Evolutionary conservation across 2,329 filamentous ascomycete species (phyloP).

Genomic region (Gnomoniopsis smithogilvyi): DNA sequence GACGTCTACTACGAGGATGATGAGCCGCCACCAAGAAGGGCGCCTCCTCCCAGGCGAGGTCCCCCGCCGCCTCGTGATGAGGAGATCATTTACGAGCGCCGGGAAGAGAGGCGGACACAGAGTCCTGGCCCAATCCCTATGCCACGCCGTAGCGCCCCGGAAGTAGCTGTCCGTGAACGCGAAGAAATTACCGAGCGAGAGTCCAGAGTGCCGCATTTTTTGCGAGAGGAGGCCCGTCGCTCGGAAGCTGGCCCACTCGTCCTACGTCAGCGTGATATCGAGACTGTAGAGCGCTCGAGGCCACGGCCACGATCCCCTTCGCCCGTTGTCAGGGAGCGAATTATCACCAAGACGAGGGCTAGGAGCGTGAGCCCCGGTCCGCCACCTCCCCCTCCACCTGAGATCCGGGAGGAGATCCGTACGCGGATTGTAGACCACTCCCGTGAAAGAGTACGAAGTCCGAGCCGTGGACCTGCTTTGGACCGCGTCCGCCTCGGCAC

Average conservation of each 20-base stretch:
- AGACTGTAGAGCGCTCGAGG: constrained; percentile 48
- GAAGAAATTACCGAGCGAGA: constrained; percentile 38
- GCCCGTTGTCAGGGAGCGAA: constrained; percentile 37
- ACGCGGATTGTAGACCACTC: constrained; percentile 27
- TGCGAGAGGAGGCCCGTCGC: constrained; percentile 48
- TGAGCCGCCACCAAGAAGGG: constrained; percentile 14
- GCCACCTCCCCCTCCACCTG: constrained; percentile 28
- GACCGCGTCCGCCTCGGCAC: constrained; percentile 24
- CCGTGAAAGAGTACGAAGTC: constrained; percentile 28
- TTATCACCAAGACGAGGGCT: constrained; percentile 34
- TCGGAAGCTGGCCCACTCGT: constrained; percentile 50
- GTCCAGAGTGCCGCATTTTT: constrained; percentile 45
- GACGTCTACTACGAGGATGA: constrained; percentile 40
- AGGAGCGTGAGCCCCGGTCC: constrained; percentile 36
- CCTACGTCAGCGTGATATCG: constrained; percentile 52
- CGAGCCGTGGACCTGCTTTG: constrained; percentile 16
- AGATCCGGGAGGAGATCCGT: constrained; percentile 26
- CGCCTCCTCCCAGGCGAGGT: constrained; percentile 9
- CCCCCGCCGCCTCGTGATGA: constrained; percentile 22
- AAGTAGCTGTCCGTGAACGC: constrained; percentile 39
- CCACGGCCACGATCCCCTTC: constrained; percentile 44
- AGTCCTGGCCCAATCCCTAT: constrained; percentile 10
- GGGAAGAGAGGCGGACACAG: constrained; percentile 13
- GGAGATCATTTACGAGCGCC: constrained; percentile 18
- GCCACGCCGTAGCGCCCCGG: constrained; percentile 26